These are phyloP conservation scores for Arctium lappa DNA, from an alignment of 129 eudicot species.

Conservation along the genomic window DNA sequence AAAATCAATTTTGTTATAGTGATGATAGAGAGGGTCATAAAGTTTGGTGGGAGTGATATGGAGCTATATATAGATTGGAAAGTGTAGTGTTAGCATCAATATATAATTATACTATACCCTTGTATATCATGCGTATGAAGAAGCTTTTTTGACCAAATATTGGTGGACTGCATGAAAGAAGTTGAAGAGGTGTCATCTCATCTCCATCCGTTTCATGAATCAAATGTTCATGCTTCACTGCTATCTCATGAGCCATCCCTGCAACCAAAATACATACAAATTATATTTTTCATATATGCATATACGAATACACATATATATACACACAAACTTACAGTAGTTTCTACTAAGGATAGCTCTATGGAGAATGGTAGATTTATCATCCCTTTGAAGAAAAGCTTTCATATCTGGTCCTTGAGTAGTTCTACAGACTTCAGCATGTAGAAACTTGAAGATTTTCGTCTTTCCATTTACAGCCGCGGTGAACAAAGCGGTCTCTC, in stretches of 20 bases:
- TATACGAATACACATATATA: neutral
- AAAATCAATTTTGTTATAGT: neutral
- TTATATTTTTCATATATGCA: too few relatives aligned
- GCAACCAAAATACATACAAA: neutral
- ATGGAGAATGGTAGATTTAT: constrained; percentile 35
- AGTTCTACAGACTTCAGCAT: constrained; percentile 4
- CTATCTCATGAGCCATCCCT: constrained; percentile 26
- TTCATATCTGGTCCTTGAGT: neutral
- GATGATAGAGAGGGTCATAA: neutral
- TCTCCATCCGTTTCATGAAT: constrained; percentile 8
- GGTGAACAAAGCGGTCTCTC: constrained; percentile 31
- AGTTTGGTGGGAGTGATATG: neutral
- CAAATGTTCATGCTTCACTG: constrained; percentile 4
- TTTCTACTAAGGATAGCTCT: constrained; percentile 18
- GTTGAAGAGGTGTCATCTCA: constrained; percentile 37
- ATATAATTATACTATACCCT: constrained; percentile 1
- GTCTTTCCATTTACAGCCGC: constrained; percentile 26
- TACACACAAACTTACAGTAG: constrained; percentile 14
- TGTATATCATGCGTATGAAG: constrained; percentile 12
- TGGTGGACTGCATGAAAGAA: constrained; percentile 28
- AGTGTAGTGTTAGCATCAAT: neutral
- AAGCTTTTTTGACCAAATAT: constrained; percentile 14
- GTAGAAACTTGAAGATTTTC: constrained; percentile 28
- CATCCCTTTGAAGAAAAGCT: constrained; percentile 14
- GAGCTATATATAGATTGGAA: neutral